Conservation (phyloP, 345 rosid species). For the Clausena lansium region DNA sequence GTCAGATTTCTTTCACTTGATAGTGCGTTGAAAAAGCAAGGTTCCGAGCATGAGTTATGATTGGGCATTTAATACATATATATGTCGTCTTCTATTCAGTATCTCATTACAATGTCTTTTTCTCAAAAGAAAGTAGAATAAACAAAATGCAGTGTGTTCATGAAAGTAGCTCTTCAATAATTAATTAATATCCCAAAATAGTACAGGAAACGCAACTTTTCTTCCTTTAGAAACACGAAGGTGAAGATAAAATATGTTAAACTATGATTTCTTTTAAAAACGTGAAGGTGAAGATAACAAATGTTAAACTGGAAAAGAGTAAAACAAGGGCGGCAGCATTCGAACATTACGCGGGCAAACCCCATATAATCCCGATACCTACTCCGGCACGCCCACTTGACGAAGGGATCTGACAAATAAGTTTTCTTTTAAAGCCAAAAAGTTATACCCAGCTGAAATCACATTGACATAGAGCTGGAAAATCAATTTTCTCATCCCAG, state of each 20-base stretch:
- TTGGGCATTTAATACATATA: background rate
- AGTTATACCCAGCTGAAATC: background rate
- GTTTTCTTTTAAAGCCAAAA: too few species aligned
- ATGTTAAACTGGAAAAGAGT: background rate
- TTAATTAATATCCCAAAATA: background rate
- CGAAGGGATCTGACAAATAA: too few species aligned
- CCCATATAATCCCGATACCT: conserved; percentile 91
- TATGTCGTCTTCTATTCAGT: too few species aligned
- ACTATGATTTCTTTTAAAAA: background rate
- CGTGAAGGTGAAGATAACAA: too few species aligned
- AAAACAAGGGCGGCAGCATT: conserved; percentile 61
- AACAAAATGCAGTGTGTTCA: too few species aligned
- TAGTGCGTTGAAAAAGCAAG: background rate
- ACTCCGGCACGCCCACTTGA: conserved; percentile 59
- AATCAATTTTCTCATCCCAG: too few species aligned
- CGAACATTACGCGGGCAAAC: conserved; percentile 81
- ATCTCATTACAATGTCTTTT: too few species aligned
- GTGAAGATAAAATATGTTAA: too few species aligned
- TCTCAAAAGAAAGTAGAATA: too few species aligned
- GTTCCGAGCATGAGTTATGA: background rate
- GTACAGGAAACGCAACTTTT: background rate
- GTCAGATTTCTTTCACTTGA: background rate
- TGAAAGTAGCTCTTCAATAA: too few species aligned
- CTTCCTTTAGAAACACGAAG: background rate
- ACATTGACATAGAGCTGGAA: too few species aligned